A percentile compares a stretch with the other conserved stretches of the same genome.
Evolutionary conservation across 2,329 filamentous ascomycete genomes (phyloP).

Genomic region (Tolypocladium amazonense): DNA sequence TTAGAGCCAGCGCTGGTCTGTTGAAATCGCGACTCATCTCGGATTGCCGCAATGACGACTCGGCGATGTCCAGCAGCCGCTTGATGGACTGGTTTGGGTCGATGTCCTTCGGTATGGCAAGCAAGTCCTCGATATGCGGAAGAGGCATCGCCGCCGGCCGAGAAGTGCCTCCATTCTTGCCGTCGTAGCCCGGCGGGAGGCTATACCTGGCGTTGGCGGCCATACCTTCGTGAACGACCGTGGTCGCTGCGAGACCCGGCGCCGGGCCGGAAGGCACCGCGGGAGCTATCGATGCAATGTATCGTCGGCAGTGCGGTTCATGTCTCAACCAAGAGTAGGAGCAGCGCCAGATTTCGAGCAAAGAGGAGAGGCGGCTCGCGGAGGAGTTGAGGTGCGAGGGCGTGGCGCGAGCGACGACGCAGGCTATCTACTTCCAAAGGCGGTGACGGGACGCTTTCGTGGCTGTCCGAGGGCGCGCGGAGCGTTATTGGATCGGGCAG

Average conservation of each 20-base stretch:
- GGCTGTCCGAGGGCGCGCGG: neutral
- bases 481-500: neutral
- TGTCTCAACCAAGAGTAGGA: neutral
- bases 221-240: constrained; percentile 14
- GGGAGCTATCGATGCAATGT: neutral
- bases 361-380: neutral
- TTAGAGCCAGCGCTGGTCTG: constrained; percentile 63
- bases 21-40: constrained; percentile 52
- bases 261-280: neutral
- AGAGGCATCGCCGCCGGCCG: constrained; percentile 23
- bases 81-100: constrained; percentile 39
- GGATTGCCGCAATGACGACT: constrained; percentile 46
- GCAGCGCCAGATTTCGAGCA: neutral
- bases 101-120: constrained; percentile 33
- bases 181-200: constrained; percentile 16
- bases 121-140: constrained; percentile 44
- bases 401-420: neutral
- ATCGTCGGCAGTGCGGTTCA: neutral
- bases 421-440: neutral
- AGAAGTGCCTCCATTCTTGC: constrained; percentile 15
- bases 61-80: constrained; percentile 41
- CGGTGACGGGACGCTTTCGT: neutral
- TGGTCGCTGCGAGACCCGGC: constrained; percentile 6
- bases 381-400: neutral
- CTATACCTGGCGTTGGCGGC: constrained; percentile 19